phyloP scores from a whole-genome alignment of 108 stramenopile genomes.

The Fragilaria crotonensis region DNA sequence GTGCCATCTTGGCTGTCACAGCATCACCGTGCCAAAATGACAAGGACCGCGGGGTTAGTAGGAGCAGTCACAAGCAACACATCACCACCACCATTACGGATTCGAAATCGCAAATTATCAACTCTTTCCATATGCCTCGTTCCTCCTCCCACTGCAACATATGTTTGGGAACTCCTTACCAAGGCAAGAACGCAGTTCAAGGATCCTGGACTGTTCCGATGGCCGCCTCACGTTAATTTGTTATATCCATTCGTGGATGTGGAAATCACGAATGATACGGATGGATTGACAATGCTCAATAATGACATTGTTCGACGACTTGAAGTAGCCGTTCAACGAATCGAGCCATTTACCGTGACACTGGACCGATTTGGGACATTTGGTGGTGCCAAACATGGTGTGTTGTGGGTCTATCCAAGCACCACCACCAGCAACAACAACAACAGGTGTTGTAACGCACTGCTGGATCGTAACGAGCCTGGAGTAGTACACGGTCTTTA shows the following conservation, averaged over 20 bases:
- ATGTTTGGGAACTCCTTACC: conserved; percentile 48
- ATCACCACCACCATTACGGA: no score
- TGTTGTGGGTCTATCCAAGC: conserved; percentile 64
- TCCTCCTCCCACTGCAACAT: conserved; percentile 40
- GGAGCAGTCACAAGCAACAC: no score
- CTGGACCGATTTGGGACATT: conserved; percentile 63
- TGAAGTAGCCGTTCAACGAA: conserved; percentile 24
- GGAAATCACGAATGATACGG: conserved; percentile 1
- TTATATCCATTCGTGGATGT: conserved; percentile 62
- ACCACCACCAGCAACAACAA: no score
- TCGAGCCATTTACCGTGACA: conserved; percentile 45
- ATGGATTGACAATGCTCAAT: conserved; percentile 2
- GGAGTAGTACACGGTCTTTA: no score
- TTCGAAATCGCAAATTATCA: no score
- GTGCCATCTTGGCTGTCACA: no score
- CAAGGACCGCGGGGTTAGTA: no score
- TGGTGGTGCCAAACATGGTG: conserved; percentile 61
- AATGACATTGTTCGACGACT: conserved; percentile 17
- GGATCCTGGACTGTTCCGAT: conserved; percentile 74
- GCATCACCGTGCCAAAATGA: no score
- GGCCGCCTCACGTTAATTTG: conserved; percentile 80
- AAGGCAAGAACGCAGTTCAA: conserved; percentile 40
- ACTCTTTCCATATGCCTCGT: conserved; percentile 62
- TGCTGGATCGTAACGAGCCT: no score
- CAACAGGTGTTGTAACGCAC: no score